Base-by-base conservation (phyloP, 2,329 filamentous ascomycete genomes). In the Monosporascus sp. region DNA sequence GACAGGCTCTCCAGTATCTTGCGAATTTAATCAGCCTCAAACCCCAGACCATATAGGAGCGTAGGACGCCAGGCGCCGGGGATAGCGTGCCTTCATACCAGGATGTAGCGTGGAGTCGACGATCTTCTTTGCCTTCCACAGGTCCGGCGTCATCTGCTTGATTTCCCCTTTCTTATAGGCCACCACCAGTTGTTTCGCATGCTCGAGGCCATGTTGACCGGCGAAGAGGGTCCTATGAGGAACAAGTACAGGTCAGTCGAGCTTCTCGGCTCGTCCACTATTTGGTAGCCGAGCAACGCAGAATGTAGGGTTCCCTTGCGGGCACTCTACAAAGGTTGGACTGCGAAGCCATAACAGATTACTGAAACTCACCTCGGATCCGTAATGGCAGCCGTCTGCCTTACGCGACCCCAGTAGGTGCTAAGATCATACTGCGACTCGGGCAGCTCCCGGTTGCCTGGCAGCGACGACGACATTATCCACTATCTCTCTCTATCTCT, bases 111-210 rank as follows among this genome's bases (percentile, higher is more conserved):
- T 99, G 56, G 94, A 93, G 72, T 99, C 94, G 52, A 97, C 89
- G 60, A 96, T 85, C 79, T 97, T 97, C 82, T 99, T 99, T 45
- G 94, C 94, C 58, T 82, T 78, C 94, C 94, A 99, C 63, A 99
- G 75, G 64, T 96, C 89, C 2, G 90, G 87, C 18, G 87, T 96
- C 90, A 97, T 96, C 51, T 83, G 75, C 62, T 80, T 74, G 55
- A 89, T 76, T 71, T 89, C 83, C 60, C 91, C 92, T 65, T 85
- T 84, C 79, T 97, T 97, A 76, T 97, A 99, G 41, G 85, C 80
- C 14, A 87, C 80, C 56, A 99, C 80, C 63, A 96, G 77, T 56
- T 77, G 73, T 76, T 97, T 97, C 54, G 94, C 91, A 75, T 88
- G 76, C 65, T 97, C 90, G 59, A 99, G 84, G 44, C 90, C 89